A percentile compares a stretch with the other conserved stretches of the same genome.
These are phyloP conservation scores for Colletotrichum truncatum DNA, from an alignment of 2,329 filamentous ascomycete species.

Conservation along the genomic window DNA sequence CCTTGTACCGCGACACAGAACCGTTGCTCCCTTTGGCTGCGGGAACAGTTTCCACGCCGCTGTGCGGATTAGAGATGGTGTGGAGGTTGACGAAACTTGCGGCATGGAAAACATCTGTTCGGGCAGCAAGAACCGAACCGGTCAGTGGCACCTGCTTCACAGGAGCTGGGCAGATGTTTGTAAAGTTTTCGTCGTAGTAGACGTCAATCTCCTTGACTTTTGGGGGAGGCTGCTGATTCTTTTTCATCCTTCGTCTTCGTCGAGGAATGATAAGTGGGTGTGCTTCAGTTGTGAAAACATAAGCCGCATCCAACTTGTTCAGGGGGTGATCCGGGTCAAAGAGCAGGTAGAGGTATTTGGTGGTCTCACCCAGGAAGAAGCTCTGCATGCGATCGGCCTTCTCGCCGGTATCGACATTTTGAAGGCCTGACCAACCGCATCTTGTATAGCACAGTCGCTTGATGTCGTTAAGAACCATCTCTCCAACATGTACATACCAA, in stretches of 20 bases:
- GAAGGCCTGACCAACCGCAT: constrained; percentile 93
- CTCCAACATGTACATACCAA: constrained; percentile 95
- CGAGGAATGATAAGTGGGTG: constrained; percentile 89
- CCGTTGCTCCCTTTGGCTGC: constrained; percentile 52
- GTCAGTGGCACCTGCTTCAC: constrained; percentile 70
- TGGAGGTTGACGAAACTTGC: constrained; percentile 86
- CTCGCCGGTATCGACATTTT: constrained; percentile 84
- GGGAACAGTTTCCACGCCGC: constrained; percentile 45
- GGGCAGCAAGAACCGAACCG: constrained; percentile 81
- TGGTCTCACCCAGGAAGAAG: constrained; percentile 96
- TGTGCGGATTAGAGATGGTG: constrained; percentile 74
- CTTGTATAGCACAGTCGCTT: constrained; percentile 86
- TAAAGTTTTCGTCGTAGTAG: constrained; percentile 56
- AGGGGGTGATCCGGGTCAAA: constrained; percentile 88
- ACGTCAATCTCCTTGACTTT: constrained; percentile 37
- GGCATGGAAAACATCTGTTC: constrained; percentile 87
- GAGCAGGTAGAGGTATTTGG: constrained; percentile 93
- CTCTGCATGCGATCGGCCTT: constrained; percentile 97
- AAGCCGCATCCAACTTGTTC: constrained; percentile 85
- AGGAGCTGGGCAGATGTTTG: constrained; percentile 73
- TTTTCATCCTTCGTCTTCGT: constrained; percentile 37
- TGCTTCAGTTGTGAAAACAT: constrained; percentile 95
- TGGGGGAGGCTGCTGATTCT: constrained; percentile 20
- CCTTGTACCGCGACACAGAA: constrained; percentile 52
- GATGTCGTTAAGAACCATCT: constrained; percentile 94